These are phyloP conservation scores for Cladosporium sp. DNA, from an alignment of 2,329 filamentous ascomycete species.

Conservation along the genomic window DNA sequence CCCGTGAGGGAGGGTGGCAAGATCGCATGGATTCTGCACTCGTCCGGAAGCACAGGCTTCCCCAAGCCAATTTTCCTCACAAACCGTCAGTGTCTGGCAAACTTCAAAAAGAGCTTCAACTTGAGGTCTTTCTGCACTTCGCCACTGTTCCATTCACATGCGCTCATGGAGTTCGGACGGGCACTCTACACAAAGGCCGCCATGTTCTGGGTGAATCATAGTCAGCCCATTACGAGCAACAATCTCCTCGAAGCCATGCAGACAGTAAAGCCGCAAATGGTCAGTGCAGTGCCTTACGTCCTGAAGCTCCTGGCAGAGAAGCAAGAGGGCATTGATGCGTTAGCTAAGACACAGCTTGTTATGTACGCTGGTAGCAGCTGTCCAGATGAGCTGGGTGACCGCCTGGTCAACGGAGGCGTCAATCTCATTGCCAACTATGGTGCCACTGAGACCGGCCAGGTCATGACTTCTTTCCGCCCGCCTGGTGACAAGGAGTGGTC, in stretches of 20 bases:
- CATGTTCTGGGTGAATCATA: conserved; percentile 56
- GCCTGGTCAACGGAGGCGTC: conserved; percentile 35
- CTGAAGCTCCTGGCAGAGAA: conserved; percentile 64
- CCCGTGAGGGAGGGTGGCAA: conserved; percentile 34
- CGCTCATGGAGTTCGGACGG: conserved; percentile 56
- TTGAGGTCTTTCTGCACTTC: conserved; percentile 56
- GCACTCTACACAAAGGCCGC: conserved; percentile 53
- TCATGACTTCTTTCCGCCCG: conserved; percentile 61
- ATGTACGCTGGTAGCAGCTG: conserved; percentile 37
- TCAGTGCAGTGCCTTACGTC: conserved; percentile 61
- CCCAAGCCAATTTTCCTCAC: conserved; percentile 64
- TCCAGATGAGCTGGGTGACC: conserved; percentile 38
- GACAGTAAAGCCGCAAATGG: conserved; percentile 50
- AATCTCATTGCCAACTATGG: conserved; percentile 39
- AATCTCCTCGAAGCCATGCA: conserved; percentile 33
- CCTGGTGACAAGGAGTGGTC: conserved; percentile 60
- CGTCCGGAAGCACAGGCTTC: conserved; percentile 59
- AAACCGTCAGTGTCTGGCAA: conserved; percentile 53
- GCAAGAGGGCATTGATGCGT: conserved; percentile 46
- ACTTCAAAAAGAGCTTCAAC: conserved; percentile 49
- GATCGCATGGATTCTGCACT: conserved; percentile 51
- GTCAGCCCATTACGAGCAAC: conserved; percentile 53
- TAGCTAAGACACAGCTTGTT: conserved; percentile 33
- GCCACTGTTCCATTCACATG: conserved; percentile 62
- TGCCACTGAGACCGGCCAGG: conserved; percentile 61